Evolutionary conservation across 192 early-diverging fungal species (phyloP).

Genomic region (Coemansia sp.): DNA sequence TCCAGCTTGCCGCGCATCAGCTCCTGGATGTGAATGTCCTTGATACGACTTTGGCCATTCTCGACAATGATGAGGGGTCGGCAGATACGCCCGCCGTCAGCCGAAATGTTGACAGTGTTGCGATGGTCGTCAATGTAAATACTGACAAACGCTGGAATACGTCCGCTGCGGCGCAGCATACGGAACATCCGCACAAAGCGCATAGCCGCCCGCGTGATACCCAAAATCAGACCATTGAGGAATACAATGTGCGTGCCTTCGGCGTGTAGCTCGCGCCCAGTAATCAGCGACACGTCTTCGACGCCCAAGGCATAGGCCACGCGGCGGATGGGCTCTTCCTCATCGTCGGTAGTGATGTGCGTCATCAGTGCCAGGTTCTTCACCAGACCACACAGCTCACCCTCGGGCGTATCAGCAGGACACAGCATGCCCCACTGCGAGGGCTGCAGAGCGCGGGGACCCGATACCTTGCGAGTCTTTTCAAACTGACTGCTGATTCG

Average conservation of each 20-base stretch:
- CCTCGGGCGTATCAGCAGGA: slow-evolving; percentile 99
- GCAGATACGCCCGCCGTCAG: slow-evolving; percentile 94
- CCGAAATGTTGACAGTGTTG: slow-evolving; percentile 93
- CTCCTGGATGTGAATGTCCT: slow-evolving; percentile 63
- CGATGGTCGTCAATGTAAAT: slow-evolving; percentile 87
- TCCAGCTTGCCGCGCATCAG: slow-evolving; percentile 56
- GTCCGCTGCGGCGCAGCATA: slow-evolving; percentile 80
- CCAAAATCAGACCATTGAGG: slow-evolving; percentile 93
- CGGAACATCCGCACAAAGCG: slow-evolving; percentile 90
- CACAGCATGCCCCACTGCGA: slow-evolving; percentile 65
- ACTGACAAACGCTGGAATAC: slow-evolving; percentile 81
- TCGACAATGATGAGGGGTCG: slow-evolving; percentile 94
- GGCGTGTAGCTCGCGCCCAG: slow-evolving; percentile 85
- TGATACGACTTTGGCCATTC: slow-evolving; percentile 66
- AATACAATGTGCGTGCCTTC: slow-evolving; percentile 83
- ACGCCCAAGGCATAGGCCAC: slow-evolving; percentile 91
- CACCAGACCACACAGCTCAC: slow-evolving; percentile 98
- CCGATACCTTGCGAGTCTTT: slow-evolving; percentile 92
- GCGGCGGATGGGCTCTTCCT: slow-evolving; percentile 82
- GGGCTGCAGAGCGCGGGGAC: slow-evolving; percentile 12
- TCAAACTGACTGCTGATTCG: slow-evolving; percentile 96
- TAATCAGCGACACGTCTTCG: slow-evolving; percentile 71
- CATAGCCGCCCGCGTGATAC: slow-evolving; percentile 78
- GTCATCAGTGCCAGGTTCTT: slow-evolving; percentile 99
- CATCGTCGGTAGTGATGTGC: slow-evolving; percentile 85